Evolutionary conservation across 139 green algal species (phyloP).

Genomic region (Closterium sp.): DNA sequence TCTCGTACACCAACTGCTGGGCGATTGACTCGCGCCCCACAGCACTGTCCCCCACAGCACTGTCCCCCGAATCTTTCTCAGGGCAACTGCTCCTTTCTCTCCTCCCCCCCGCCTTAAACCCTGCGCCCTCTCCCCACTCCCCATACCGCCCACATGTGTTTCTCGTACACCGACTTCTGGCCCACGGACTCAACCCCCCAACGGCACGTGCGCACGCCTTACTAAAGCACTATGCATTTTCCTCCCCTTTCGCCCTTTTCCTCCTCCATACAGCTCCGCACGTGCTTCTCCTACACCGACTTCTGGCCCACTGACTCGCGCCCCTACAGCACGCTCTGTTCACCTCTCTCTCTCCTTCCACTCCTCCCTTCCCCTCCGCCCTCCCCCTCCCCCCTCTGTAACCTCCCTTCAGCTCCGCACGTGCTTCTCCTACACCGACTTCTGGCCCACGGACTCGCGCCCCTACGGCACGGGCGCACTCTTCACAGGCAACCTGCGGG

Average conservation of each 20-base stretch:
- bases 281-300: conserved; percentile 36
- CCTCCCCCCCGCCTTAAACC: too few species aligned
- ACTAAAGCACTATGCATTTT: too few species aligned
- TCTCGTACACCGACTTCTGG: too few species aligned
- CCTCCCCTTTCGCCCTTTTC: too few species aligned
- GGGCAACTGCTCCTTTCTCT: too few species aligned
- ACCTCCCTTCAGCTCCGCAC: conserved; percentile 21
- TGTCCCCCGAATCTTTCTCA: too few species aligned
- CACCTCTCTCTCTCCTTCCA: not conserved
- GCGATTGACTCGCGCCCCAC: too few species aligned
- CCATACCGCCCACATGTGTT: too few species aligned
- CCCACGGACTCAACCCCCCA: too few species aligned
- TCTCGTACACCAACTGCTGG: conserved; percentile 45
- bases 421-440: conserved; percentile 45
- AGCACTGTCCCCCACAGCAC: too few species aligned
- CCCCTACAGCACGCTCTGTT: conserved; percentile 39
- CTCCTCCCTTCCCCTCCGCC: not conserved
- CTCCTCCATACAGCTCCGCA: conserved; percentile 16
- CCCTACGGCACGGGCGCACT: conserved; percentile 34
- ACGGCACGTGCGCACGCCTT: too few species aligned
- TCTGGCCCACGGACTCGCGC: conserved; percentile 33
- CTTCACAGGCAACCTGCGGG: conserved; percentile 39
- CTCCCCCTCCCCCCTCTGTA: not conserved
- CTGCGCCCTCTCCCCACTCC: too few species aligned
- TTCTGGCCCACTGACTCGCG: conserved; percentile 36